Evolutionary conservation across 2,329 filamentous ascomycete genomes (phyloP), one percentile per base, ranked within the genome.

Genomic region (Scopulariopsis brevicaulis): DNA sequence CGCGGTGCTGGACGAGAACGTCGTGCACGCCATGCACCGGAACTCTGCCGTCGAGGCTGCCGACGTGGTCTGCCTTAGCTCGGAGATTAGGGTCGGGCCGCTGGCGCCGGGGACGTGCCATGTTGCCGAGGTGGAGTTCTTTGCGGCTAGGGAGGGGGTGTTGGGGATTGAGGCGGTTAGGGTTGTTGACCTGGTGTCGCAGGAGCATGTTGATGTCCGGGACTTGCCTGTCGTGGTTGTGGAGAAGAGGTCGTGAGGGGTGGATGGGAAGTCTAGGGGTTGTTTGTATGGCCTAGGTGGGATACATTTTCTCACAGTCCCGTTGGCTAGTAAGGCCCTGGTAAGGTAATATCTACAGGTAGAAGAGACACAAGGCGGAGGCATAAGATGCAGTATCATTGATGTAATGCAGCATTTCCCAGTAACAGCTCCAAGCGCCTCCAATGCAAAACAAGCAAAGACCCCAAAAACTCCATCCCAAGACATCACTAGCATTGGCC

Each of bases 161-260:
- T 77, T 89, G 34, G 78, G 79, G n/a, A 70, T 93, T 2, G 89
- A 92, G 64, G 84, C 85, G 2, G 76, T 93, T 22, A 76, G 87
- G 55, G 81, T 93, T 1, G 77, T 92, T 3, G 89, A 94, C 68
- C 68, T 93, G 60, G 81, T 76, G 24, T 87, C 82, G 37, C 85
- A 89, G 65, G 87, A 92, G 71, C 86, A 88, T 66, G 85, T 89
- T 3, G 88, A 93, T 69, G 84, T 92, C 58, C 79, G 82, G 60
- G 86, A 93, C 61, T 68, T 94, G 62, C 89, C 89, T 0, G 83
- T 80, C 52, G 82, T 90, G 64, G 71, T 90, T 57, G 77, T 86
- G 18, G 71, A 75, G 59, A 62, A 58, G 35, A 46, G 35, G 24
- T 34, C 55, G 15, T 56, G 24, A 51, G 22, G 12, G 46, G 20